Base-by-base conservation (phyloP, 768 basidiomycete species). In the Pseudohyphozyma bogoriensis region DNA sequence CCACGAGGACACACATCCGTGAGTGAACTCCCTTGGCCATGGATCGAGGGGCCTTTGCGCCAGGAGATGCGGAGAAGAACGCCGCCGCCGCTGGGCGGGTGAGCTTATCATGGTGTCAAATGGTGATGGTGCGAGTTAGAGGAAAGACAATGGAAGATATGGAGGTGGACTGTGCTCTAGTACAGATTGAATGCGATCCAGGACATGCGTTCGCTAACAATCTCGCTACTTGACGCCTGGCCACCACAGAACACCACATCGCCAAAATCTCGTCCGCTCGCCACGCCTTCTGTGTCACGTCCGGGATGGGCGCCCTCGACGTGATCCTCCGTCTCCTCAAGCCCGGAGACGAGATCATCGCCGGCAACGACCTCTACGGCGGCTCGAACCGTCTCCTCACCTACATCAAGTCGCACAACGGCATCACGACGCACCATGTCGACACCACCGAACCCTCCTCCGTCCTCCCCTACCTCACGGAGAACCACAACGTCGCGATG, bases 271-370 rank as follows among this genome's bases (percentile, higher is more conserved):
- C 92, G 36, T 88, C 87, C 32, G 90, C 92, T 9, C 78, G 78
- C 7, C 84, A 93, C 80, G 89, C 89, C 1, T 88, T 93, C 72
- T 82, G 85, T 24, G 89, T 99, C 7, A 88, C 90, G 8, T 96
- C 93, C 6, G 95, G 95, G 56, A 99, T 99, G 95, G 91, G 93
- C 22, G 91, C 92, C 4, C 81, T 97, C 44, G 95, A 99, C 74
- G 82, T 90, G 55, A 96, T 99, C 69, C 80, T 95, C 51, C 86
- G 95, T 51, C 73, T 96, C 32, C 82, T 97, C 68, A 93, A 92
- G 75, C 90, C 93, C 7, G 89, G 89, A n/a, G 86, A 89, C 74
- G 87, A 91, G 73, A 81, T 99, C 63, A 85, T 99, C 67, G 90
- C 95, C 4, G 72, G 72, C 31, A 93, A 97, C 73, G 93, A 99